Conservation (phyloP, 2,329 filamentous ascomycete species). For the Orbilia brochopaga region DNA sequence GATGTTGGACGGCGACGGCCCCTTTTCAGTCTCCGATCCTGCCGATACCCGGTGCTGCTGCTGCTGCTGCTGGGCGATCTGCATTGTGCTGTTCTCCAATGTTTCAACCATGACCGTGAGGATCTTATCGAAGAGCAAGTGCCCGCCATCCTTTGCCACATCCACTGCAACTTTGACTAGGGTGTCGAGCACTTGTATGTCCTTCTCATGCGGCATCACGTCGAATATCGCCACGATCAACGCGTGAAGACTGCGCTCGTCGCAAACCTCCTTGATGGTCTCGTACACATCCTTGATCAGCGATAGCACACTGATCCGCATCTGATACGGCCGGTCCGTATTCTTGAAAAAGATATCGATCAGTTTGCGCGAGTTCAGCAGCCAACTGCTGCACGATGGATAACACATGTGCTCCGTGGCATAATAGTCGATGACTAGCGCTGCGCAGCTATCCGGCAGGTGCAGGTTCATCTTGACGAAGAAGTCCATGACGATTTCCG, state of each 20-base stretch:
- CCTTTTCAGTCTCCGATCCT: constrained; percentile 55
- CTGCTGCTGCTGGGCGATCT: constrained; percentile 44
- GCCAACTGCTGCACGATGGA: constrained; percentile 73
- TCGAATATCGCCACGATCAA: constrained; percentile 69
- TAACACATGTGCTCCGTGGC: constrained; percentile 73
- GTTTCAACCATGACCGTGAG: constrained; percentile 60
- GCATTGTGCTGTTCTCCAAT: constrained; percentile 54
- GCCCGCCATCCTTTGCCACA: constrained; percentile 68
- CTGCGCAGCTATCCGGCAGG: constrained; percentile 70
- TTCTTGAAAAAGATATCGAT: constrained; percentile 70
- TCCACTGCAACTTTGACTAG: constrained; percentile 70
- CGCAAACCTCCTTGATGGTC: constrained; percentile 64
- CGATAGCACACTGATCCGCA: constrained; percentile 69
- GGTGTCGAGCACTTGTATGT: constrained; percentile 69
- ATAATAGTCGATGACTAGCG: constrained; percentile 71
- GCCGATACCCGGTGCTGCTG: constrained; percentile 55
- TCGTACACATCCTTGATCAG: constrained; percentile 64
- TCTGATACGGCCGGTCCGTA: constrained; percentile 66
- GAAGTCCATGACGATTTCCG: constrained; percentile 70
- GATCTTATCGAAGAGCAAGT: constrained; percentile 67
- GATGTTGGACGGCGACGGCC: constrained; percentile 69
- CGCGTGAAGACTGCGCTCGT: constrained; percentile 65
- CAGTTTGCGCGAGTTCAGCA: constrained; percentile 68
- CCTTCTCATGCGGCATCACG: constrained; percentile 68
- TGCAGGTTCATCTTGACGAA: constrained; percentile 68